Evolutionary conservation across 2,329 filamentous ascomycete genomes (phyloP), one percentile per base, ranked within the genome.

Genomic region (Scedosporium apiospermum): DNA sequence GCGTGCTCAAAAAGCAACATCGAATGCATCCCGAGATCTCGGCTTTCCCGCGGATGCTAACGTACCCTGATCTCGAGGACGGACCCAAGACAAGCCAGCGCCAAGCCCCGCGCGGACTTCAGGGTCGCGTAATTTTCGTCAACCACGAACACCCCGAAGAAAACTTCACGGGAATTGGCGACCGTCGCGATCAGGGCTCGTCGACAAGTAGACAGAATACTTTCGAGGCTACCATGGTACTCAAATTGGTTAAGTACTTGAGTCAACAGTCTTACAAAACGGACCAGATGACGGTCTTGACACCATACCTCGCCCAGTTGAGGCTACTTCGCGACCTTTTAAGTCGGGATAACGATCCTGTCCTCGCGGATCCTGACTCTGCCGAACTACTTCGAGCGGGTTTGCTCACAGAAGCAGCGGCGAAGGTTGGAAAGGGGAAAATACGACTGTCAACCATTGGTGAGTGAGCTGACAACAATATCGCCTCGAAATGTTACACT

Each of bases 291-390:
- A 88, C 90, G 0, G 75, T 93, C 0, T 71, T 92, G 1, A 90
- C 88, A 0, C 89, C 89, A 0, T 92, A 93, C 66, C 75, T 91
- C 0, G 88, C 88, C 0, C 88, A 91, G 66, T 71, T 92, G 0
- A 79, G 74, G 2, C 74, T 88, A 0, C 74, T 92, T 1, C 71
- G 75, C 18, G 77, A 85, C 0, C 76, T 72, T 0, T 73, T 91
- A 4, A 73, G 74, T 4, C 71, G 77, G 9, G 79, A 86, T 0
- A 84, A 83, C 58, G 88, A 91, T 65, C 85, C 86, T 0, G 72
- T 86, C 0, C 73, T 93, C 1, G 90, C 86, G 66, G 88, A 92
- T 60, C 71, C 90, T 1, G 89, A 93, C 65, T 82, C 81, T 0
- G 74, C 77, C 49, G 87, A 90, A 26, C 72, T 92, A 3, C 73